phyloP scores from a whole-genome alignment of 2,329 filamentous ascomycete species.

The Ophiostoma sp. region DNA sequence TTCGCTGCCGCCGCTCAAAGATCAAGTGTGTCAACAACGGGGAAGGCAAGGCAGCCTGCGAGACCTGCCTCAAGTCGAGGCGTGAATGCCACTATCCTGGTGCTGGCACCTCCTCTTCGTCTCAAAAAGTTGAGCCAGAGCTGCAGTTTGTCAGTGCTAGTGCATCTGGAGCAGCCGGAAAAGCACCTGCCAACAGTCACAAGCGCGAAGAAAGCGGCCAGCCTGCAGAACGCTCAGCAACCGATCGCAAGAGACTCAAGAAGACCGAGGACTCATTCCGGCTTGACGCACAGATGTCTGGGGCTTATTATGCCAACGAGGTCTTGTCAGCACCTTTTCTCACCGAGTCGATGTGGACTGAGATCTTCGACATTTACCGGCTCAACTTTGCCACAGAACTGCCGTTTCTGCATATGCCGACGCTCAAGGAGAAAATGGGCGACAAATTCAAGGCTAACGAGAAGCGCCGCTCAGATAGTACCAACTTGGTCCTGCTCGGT shows the following conservation, averaged over 20 bases:
- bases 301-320: conserved; percentile 46
- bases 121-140: conserved; percentile 24
- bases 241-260: conserved; percentile 47
- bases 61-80: conserved; percentile 65
- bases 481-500: conserved; percentile 57
- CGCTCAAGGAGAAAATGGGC: conserved; percentile 51
- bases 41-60: conserved; percentile 59
- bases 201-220: conserved; percentile 40
- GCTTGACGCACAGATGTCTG: conserved; percentile 36
- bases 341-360: conserved; percentile 60
- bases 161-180: background rate
- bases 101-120: conserved; percentile 32
- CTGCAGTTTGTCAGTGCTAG: conserved; percentile 11
- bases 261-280: conserved; percentile 42
- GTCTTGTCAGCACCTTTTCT: conserved; percentile 57
- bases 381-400: conserved; percentile 67
- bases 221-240: conserved; percentile 33
- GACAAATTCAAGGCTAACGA: conserved; percentile 30
- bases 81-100: conserved; percentile 67
- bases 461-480: conserved; percentile 29
- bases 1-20: conserved; percentile 70
- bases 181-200: conserved; percentile 20
- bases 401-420: conserved; percentile 63
- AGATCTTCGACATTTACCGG: conserved; percentile 64
- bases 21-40: conserved; percentile 82